Base-by-base conservation (phyloP, 257 asterid genomes). In the Galeopsis tetrahit region DNA sequence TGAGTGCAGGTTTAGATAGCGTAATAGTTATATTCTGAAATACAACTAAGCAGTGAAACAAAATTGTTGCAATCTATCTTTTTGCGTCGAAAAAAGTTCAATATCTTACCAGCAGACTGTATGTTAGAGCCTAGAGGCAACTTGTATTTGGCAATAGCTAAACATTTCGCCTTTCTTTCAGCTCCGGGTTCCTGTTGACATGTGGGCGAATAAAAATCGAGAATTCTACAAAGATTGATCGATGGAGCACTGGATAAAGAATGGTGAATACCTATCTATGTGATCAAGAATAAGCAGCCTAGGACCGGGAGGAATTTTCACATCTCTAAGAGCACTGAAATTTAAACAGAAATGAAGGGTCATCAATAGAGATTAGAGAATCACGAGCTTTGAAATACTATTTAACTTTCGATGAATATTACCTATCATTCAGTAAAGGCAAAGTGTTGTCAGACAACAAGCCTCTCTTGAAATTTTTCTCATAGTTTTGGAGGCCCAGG, bases 271-370 rank as follows among this genome's bases (percentile, higher is more conserved):
- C 96, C 98, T 88, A 58, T 88, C 89, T 52, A 92, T 74, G 69
- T 82, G 94, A 72, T 90, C 92, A 4, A 92, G 92, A 81, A 92
- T 92, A 60, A 90, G 88, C 69, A 92, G 86, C 76, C 98, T 86
- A 70, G 98, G 97, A 57, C 97, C 97, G 0, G 97, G 97, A 62
- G 98, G 98, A 57, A 92, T 90, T 59, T 77, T 84, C 82, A 85
- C 97, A 68, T 92, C 98, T 81, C 89, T 84, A 31, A 92, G 92
- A 67, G 98, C 96, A 73, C 98, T 92, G 83, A 56, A 57, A 34
- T 59, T 61, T 5, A 14, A 65, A 14, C 56, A 28, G 43, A 69
- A 72, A 51, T 2, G 39, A 6, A 68, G 6, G 3, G 34, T 15
- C 11, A 17, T 67, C 21, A 7, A 15, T 10, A 1, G 2, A 10